Conservation (phyloP, 78 protist genomes). For the Guillardia theta region DNA sequence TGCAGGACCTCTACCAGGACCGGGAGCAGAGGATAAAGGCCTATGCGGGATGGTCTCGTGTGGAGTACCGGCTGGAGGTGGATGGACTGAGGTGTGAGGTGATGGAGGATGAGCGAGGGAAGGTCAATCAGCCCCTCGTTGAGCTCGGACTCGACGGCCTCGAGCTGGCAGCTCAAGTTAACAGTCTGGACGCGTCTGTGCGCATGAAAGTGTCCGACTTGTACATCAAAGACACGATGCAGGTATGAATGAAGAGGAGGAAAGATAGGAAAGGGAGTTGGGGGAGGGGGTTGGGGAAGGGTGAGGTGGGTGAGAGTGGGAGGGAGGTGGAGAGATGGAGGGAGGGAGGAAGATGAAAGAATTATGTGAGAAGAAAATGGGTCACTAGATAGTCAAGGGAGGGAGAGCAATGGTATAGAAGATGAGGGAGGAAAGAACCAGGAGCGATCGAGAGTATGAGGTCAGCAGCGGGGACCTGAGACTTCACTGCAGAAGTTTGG, state of each 20-base stretch:
- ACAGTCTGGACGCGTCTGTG: background rate
- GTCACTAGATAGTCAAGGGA: too few relatives aligned
- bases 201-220: background rate
- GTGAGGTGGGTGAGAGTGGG: background rate
- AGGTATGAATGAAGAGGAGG: background rate
- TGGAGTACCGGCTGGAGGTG: too few relatives aligned
- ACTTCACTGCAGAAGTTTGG: too few relatives aligned
- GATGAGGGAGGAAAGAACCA: too few relatives aligned
- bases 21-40: background rate
- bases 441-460: too few relatives aligned
- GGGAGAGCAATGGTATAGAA: too few relatives aligned
- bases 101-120: too few relatives aligned
- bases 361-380: too few relatives aligned
- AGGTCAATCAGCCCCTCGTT: background rate
- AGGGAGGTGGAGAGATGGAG: background rate
- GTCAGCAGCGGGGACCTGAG: too few relatives aligned
- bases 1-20: background rate
- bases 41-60: too few relatives aligned
- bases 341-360: too few relatives aligned
- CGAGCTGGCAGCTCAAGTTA: background rate
- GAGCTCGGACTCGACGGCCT: background rate
- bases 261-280: background rate
- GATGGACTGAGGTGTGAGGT: too few relatives aligned
- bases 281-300: background rate
- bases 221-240: background rate